Evolutionary conservation across 2,329 filamentous ascomycete species (phyloP).

Genomic region (Golovinomyces cichoracearum): DNA sequence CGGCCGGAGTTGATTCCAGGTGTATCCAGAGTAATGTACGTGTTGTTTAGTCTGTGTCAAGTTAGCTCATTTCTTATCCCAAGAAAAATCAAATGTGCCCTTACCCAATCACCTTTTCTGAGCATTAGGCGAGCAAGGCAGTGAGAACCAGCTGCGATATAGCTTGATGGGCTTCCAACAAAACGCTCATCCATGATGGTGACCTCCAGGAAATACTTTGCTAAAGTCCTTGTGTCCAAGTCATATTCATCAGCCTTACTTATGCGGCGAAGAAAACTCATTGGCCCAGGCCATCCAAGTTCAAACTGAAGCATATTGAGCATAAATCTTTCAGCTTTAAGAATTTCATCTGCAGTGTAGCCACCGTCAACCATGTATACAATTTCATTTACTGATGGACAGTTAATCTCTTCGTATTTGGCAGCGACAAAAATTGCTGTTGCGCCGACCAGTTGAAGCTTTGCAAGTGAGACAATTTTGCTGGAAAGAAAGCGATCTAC

Average conservation of each 20-base stretch:
- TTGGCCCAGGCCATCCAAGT: slow-evolving; percentile 91
- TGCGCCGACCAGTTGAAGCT: slow-evolving; percentile 84
- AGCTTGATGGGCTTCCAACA: slow-evolving; percentile 73
- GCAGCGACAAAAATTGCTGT: slow-evolving; percentile 88
- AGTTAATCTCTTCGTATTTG: slow-evolving; percentile 98
- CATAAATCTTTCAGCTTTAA: slow-evolving; percentile 97
- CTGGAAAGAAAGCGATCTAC: slow-evolving; percentile 86
- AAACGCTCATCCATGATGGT: slow-evolving; percentile 97
- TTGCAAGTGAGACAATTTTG: slow-evolving; percentile 85
- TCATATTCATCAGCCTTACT: slow-evolving; percentile 98
- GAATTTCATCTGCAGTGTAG: slow-evolving; percentile 70
- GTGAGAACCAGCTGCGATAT: slow-evolving; percentile 70
- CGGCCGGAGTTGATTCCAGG: slow-evolving; percentile 54
- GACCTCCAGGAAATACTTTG: slow-evolving; percentile 93
- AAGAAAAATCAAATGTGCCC: slow-evolving; percentile 15
- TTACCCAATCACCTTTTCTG: slow-evolving; percentile 78
- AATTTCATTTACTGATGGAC: slow-evolving; percentile 80
- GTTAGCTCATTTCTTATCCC: slow-evolving; percentile 3
- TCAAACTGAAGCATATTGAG: slow-evolving; percentile 88
- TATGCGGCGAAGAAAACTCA: slow-evolving; percentile 90
- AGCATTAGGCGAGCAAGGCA: slow-evolving; percentile 74
- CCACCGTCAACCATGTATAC: slow-evolving; percentile 94
- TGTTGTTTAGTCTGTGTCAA: slow-evolving; percentile 43
- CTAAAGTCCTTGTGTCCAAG: slow-evolving; percentile 74
- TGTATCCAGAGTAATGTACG: slow-evolving; percentile 84